phyloP scores from a whole-genome alignment of 2,329 filamentous ascomycete species.

The Exophiala lecanii-corni region DNA sequence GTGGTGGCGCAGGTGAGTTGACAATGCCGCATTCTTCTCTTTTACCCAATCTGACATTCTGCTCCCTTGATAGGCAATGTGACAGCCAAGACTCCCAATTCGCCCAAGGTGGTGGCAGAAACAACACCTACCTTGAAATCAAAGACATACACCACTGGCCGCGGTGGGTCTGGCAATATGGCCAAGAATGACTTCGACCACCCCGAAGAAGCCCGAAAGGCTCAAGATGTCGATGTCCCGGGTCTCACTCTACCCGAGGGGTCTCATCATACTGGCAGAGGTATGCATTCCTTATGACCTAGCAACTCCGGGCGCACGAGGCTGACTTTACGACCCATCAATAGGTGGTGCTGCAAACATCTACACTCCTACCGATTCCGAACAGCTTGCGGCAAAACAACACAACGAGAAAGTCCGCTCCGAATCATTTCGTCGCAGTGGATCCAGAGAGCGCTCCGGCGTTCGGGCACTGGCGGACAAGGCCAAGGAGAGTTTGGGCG shows the following conservation, averaged over 20 bases:
- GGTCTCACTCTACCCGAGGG: conserved; percentile 34
- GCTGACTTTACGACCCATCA: conserved; percentile 3
- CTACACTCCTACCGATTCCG: conserved; percentile 27
- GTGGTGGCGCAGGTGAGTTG: conserved; percentile 25
- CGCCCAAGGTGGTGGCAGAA: conserved; percentile 59
- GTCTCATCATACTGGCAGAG: conserved; percentile 40
- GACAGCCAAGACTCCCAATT: conserved; percentile 46
- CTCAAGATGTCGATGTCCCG: conserved; percentile 72
- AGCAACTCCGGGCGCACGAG: background rate
- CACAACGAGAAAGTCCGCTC: conserved; percentile 30
- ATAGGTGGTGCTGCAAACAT: conserved; percentile 28
- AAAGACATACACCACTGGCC: conserved; percentile 80
- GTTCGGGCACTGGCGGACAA: conserved; percentile 47
- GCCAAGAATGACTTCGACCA: conserved; percentile 65
- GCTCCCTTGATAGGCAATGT: conserved; percentile 60
- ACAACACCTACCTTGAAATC: conserved; percentile 79
- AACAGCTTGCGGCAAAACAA: conserved; percentile 29
- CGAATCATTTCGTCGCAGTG: conserved; percentile 23
- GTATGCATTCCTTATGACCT: conserved; percentile 29
- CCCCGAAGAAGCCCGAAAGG: conserved; percentile 64
- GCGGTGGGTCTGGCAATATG: conserved; percentile 87
- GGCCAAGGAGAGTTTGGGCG: conserved; percentile 43
- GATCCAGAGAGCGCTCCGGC: conserved; percentile 25
- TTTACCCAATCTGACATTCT: no score
- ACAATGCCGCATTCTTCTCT: no score